phyloP scores from a whole-genome alignment of 371 early-diverging fungal species.

The Parasitella parasitica region DNA sequence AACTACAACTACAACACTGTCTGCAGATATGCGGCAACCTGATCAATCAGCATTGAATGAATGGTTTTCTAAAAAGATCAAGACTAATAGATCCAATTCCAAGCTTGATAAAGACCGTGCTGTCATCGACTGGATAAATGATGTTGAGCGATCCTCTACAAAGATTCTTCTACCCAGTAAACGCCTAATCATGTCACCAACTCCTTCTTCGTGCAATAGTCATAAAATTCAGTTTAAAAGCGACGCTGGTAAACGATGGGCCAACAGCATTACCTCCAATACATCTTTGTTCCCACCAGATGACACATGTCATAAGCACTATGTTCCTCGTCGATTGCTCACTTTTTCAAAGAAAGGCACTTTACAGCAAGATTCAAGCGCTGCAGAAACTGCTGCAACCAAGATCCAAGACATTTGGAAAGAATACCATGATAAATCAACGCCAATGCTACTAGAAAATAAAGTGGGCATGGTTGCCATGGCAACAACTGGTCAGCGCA shows the following conservation, averaged over 20 bases:
- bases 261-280: constrained; percentile 15
- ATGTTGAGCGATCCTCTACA: constrained; percentile 31
- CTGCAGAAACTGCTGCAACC: constrained; percentile 2
- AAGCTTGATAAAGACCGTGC: constrained; percentile 17
- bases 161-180: constrained; percentile 1
- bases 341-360: background rate
- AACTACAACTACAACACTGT: background rate
- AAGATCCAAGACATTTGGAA: constrained; percentile 21
- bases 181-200: background rate
- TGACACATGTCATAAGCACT: constrained; percentile 27
- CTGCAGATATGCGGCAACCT: constrained; percentile 14
- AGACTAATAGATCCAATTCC: constrained; percentile 5
- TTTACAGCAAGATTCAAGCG: background rate
- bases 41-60: constrained; percentile 36
- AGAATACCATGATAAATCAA: constrained; percentile 16
- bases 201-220: constrained; percentile 10
- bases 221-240: constrained; percentile 36
- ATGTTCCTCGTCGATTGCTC: constrained; percentile 30
- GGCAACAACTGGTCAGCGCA: constrained; percentile 11
- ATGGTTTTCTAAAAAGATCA: constrained; percentile 35
- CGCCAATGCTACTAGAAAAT: constrained; percentile 1
- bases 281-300: constrained; percentile 28
- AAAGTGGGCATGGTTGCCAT: constrained; percentile 12
- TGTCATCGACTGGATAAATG: constrained; percentile 42
- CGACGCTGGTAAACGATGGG: constrained; percentile 42